Evolutionary conservation across 78 protist genomes (phyloP).

Genomic region (Chrysochromulina parva): DNA sequence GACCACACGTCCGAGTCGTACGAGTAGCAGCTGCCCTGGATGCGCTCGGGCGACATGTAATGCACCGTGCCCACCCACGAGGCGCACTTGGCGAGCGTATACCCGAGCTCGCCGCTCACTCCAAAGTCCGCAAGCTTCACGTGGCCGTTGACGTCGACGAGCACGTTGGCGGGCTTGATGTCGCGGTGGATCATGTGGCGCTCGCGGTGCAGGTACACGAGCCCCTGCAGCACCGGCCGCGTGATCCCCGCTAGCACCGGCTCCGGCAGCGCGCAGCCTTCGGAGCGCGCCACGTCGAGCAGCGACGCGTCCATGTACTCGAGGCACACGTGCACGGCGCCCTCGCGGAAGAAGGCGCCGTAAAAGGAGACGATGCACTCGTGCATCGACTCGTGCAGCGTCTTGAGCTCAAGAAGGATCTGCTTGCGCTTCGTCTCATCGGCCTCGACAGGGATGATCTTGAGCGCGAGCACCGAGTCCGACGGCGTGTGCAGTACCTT

Average conservation of each 20-base stretch:
- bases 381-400: background rate
- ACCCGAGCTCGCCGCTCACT: background rate
- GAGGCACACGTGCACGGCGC: slow-evolving; percentile 35
- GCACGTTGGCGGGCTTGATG: slow-evolving; percentile 46
- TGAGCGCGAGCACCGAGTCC: slow-evolving; percentile 34
- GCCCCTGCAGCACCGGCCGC: slow-evolving; percentile 13
- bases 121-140: slow-evolving; percentile 44
- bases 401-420: slow-evolving; percentile 36
- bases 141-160: background rate
- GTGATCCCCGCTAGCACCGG: background rate
- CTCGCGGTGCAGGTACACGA: slow-evolving; percentile 37
- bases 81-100: slow-evolving; percentile 47
- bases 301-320: slow-evolving; percentile 53
- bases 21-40: slow-evolving; percentile 72
- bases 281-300: background rate
- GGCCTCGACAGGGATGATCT: slow-evolving; percentile 1
- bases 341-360: slow-evolving; percentile 45
- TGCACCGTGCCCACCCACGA: slow-evolving; percentile 85
- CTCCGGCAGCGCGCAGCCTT: slow-evolving; percentile 5
- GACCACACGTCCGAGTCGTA: slow-evolving; percentile 73
- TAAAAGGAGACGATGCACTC: slow-evolving; percentile 12
- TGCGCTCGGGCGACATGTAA: slow-evolving; percentile 80
- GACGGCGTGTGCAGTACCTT: slow-evolving; percentile 28
- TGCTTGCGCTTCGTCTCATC: background rate
- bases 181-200: slow-evolving; percentile 34